Conservation (phyloP, 2,329 filamentous ascomycete species). For the Pezizomycotina sp. region DNA sequence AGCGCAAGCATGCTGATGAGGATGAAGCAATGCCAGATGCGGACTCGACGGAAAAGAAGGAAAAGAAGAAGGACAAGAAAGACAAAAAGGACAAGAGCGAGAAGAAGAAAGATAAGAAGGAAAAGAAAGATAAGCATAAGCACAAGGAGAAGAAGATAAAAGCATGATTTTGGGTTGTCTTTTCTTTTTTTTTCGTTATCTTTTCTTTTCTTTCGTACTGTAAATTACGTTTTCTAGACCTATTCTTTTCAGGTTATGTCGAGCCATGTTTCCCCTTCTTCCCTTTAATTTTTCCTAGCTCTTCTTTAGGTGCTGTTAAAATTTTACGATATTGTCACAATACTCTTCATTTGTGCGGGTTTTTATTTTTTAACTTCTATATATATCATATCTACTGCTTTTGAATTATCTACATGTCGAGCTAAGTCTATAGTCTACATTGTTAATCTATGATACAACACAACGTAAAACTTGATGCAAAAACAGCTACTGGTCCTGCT, state of each 20-base stretch:
- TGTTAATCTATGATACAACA: too few species aligned
- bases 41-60: constrained; percentile 27
- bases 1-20: constrained; percentile 10
- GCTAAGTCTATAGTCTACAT: too few species aligned
- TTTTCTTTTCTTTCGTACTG: constrained; percentile 5
- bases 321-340: too few species aligned
- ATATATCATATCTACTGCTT: constrained; percentile 1
- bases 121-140: constrained; percentile 31
- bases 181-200: constrained; percentile 11
- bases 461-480: too few species aligned
- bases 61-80: constrained; percentile 21
- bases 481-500: too few species aligned
- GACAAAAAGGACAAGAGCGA: constrained; percentile 14
- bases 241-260: too few species aligned
- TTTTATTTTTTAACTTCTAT: constrained; percentile 8
- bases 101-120: constrained; percentile 21
- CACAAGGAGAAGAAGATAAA: constrained; percentile 26
- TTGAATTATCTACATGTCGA: too few species aligned
- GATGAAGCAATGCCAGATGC: constrained; percentile 8
- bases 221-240: too few species aligned
- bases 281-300: too few species aligned
- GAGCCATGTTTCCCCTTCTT: too few species aligned
- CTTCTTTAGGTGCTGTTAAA: too few species aligned
- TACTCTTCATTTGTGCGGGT: constrained; percentile 2
- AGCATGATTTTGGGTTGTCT: constrained; percentile 15